Percentiles rank a stretch among this genome's conserved stretches.
These are phyloP conservation scores for Cladophialophora immunda DNA, from an alignment of 2,329 filamentous ascomycete genomes.

Conservation along the genomic window DNA sequence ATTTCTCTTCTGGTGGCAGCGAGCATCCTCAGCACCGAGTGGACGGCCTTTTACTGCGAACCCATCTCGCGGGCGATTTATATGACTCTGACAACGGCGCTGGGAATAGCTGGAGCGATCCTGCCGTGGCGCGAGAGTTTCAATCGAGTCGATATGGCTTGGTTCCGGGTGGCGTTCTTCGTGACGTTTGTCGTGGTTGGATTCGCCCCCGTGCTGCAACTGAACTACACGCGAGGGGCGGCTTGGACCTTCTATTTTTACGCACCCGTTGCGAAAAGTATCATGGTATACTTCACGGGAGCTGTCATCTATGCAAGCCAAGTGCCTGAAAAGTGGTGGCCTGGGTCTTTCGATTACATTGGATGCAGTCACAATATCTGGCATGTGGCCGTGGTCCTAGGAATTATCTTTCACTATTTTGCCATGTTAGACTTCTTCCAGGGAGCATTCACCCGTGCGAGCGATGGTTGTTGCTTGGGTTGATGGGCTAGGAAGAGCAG, in stretches of 20 bases:
- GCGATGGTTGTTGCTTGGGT: constrained; percentile 38
- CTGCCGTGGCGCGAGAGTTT: constrained; percentile 96
- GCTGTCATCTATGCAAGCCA: constrained; percentile 90
- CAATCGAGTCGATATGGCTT: constrained; percentile 91
- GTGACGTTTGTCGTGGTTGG: constrained; percentile 86
- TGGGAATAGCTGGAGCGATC: constrained; percentile 87
- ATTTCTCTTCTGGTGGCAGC: constrained; percentile 95
- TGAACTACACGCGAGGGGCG: constrained; percentile 78
- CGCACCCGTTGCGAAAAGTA: constrained; percentile 81
- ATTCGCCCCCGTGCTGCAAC: constrained; percentile 86
- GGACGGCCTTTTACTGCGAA: constrained; percentile 98
- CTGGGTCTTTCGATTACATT: constrained; percentile 93
- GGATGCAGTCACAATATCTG: constrained; percentile 97
- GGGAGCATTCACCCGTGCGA: constrained; percentile 74
- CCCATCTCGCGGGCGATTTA: constrained; percentile 86
- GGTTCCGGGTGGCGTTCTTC: constrained; percentile 91
- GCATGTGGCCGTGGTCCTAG: constrained; percentile 92
- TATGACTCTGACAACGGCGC: constrained; percentile 78
- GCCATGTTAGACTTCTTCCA: constrained; percentile 97
- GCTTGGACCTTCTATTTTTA: constrained; percentile 90
- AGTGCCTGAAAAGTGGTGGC: constrained; percentile 90
- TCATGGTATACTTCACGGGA: constrained; percentile 84
- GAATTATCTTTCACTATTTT: constrained; percentile 95
- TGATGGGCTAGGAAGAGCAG: constrained; percentile 7
- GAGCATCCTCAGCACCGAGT: constrained; percentile 97